phyloP scores from a whole-genome alignment of 805 yeast genomes.

The Ogataea saltuana region DNA sequence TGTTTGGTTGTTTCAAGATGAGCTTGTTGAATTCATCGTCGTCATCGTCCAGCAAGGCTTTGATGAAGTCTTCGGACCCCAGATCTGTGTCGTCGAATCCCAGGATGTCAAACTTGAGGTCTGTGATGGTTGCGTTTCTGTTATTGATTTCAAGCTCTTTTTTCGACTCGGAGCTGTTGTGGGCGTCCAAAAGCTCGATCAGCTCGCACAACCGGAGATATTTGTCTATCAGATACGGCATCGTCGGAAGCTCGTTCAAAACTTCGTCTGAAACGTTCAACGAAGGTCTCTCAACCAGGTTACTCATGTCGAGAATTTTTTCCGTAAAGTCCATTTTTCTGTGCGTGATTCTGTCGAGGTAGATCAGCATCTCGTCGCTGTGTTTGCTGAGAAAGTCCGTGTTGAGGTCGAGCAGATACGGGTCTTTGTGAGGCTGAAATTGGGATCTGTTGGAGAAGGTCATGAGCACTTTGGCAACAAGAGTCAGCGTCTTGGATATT shows the following conservation, averaged over 20 bases:
- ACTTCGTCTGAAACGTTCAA: conserved; percentile 53
- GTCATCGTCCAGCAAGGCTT: conserved; percentile 38
- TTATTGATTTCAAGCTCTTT: conserved; percentile 22
- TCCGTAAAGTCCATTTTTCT: conserved; percentile 63
- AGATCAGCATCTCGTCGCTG: conserved; percentile 59
- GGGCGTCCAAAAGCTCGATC: conserved; percentile 43
- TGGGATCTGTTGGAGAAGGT: conserved; percentile 74
- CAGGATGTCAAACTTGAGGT: conserved; percentile 38
- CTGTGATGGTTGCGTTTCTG: conserved; percentile 20
- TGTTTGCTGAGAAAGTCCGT: conserved; percentile 57
- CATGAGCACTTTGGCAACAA: conserved; percentile 76
- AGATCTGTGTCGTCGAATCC: conserved; percentile 56
- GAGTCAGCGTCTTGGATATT: conserved; percentile 74
- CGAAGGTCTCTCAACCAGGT: conserved; percentile 57
- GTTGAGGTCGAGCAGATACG: conserved; percentile 73
- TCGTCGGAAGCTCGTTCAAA: conserved; percentile 62
- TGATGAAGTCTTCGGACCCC: conserved; percentile 61
- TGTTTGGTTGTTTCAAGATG: conserved; percentile 22
- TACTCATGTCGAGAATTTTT: conserved; percentile 55
- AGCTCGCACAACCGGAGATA: conserved; percentile 61
- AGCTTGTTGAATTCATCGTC: conserved; percentile 30
- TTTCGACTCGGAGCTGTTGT: conserved; percentile 20
- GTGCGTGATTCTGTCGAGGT: conserved; percentile 71
- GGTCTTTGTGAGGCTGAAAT: conserved; percentile 81
- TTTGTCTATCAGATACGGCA: conserved; percentile 69